Percentiles rank a stretch among this genome's conserved stretches.
Conservation (phyloP, 2,329 filamentous ascomycete species). For the Ceratocystis eucalypticola region DNA sequence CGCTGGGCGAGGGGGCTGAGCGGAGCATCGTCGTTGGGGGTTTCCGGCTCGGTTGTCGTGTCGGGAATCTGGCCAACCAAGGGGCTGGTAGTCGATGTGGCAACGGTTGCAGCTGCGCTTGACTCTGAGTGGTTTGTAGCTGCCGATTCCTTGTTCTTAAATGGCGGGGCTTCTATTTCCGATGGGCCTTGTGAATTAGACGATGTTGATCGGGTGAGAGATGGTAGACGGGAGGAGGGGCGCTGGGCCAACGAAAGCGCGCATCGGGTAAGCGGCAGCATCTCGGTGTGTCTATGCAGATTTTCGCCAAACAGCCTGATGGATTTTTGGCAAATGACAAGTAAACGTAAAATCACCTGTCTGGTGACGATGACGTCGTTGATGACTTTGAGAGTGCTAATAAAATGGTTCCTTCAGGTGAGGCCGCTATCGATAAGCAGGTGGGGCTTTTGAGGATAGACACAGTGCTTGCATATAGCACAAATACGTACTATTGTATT, state of each 20-base stretch:
- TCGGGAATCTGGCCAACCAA: too few species aligned
- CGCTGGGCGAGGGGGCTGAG: constrained; percentile 30
- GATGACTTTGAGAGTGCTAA: neutral
- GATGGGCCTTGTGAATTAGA: neutral
- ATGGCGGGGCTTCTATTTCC: neutral
- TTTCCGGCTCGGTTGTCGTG: neutral
- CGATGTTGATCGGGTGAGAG: neutral
- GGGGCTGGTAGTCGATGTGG: neutral
- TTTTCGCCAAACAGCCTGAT: neutral
- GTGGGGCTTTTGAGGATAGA: neutral
- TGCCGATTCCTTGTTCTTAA: neutral
- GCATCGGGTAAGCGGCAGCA: neutral
- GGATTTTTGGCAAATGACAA: neutral
- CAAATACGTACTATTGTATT: too few species aligned
- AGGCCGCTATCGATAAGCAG: neutral
- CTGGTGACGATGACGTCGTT: neutral
- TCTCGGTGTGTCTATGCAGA: neutral
- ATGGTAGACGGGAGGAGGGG: neutral
- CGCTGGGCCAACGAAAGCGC: neutral
- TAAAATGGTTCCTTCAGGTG: neutral
- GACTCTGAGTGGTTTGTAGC: neutral
- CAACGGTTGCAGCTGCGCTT: neutral
- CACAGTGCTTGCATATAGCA: too few species aligned
- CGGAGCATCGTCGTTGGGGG: neutral
- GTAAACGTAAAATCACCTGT: too few species aligned